Evolutionary conservation across 768 basidiomycete species (phyloP).

Genomic region (Russula sp.): DNA sequence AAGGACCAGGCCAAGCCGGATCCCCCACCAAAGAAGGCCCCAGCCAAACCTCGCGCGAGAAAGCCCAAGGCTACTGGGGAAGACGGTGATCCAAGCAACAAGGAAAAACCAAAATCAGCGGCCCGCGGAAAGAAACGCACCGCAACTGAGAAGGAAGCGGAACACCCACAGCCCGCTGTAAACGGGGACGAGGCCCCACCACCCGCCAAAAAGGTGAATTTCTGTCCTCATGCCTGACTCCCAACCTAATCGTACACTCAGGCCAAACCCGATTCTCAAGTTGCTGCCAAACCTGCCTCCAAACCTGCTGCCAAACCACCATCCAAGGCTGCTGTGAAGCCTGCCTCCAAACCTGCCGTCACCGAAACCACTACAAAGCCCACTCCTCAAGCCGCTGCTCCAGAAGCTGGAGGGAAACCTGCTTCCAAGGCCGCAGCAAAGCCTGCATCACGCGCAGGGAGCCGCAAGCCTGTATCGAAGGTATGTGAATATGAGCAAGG

Average conservation of each 20-base stretch:
- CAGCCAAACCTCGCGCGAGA: conserved; percentile 52
- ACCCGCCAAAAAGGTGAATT: conserved; percentile 57
- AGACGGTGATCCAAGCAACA: conserved; percentile 28
- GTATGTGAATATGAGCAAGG: conserved; percentile 21
- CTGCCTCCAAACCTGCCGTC: conserved; percentile 31
- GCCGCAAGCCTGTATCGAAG: conserved; percentile 31
- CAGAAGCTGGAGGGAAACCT: conserved; percentile 25
- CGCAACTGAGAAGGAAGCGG: conserved; percentile 34
- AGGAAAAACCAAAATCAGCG: conserved; percentile 38
- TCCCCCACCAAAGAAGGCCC: conserved; percentile 46
- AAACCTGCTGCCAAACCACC: conserved; percentile 33
- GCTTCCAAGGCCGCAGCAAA: conserved; percentile 28
- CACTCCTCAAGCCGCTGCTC: conserved; percentile 25
- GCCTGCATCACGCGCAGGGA: conserved; percentile 24
- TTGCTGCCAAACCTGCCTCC: conserved; percentile 30
- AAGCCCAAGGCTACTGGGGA: conserved; percentile 33
- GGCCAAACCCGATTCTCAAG: conserved; percentile 19
- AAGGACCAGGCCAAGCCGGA: conserved; percentile 60
- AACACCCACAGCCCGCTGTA: conserved; percentile 33
- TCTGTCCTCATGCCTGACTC: conserved; percentile 7
- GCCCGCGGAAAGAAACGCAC: conserved; percentile 49
- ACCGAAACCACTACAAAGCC: conserved; percentile 33
- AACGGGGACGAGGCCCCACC: conserved; percentile 40
- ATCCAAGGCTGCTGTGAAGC: conserved; percentile 31
- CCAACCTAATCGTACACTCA: background rate